A percentile compares a stretch with the other conserved stretches of the same genome.
Evolutionary conservation across 192 early-diverging fungal genomes (phyloP).

Genomic region (Umbelopsis sp.): DNA sequence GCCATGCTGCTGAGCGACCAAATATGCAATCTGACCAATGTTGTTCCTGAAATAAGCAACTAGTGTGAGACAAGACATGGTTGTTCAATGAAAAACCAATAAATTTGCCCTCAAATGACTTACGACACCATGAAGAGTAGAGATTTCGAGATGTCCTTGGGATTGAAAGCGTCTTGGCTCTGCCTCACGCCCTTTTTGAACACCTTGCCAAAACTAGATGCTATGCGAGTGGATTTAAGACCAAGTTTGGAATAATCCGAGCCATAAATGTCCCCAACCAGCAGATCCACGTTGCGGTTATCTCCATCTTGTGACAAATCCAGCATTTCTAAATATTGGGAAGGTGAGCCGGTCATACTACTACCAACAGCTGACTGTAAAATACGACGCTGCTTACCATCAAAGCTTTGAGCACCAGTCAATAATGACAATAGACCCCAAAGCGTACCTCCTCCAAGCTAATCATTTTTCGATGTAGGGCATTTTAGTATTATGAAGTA

Average conservation of each 20-base stretch:
- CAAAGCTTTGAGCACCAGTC: slow-evolving; percentile 88
- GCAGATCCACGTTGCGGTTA: slow-evolving; percentile 87
- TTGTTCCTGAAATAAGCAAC: slow-evolving; percentile 72
- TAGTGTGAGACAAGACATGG: neutral
- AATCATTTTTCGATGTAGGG: neutral
- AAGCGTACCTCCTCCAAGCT: slow-evolving; percentile 93
- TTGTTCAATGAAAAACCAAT: neutral
- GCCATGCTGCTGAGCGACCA: slow-evolving; percentile 93
- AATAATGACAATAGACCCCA: slow-evolving; percentile 92
- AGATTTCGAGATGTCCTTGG: slow-evolving; percentile 86
- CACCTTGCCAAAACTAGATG: slow-evolving; percentile 94
- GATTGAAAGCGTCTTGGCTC: slow-evolving; percentile 61
- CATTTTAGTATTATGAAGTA: neutral
- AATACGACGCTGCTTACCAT: slow-evolving; percentile 51
- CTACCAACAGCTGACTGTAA: neutral
- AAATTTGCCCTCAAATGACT: neutral
- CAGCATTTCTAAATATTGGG: slow-evolving; percentile 60
- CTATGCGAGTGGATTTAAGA: slow-evolving; percentile 90
- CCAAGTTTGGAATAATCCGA: slow-evolving; percentile 91
- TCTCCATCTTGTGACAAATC: slow-evolving; percentile 88
- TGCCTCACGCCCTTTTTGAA: slow-evolving; percentile 78
- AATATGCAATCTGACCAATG: slow-evolving; percentile 97
- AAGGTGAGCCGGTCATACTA: neutral
- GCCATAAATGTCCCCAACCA: slow-evolving; percentile 97
- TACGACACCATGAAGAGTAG: slow-evolving; percentile 91